Percentiles rank a stretch among this genome's conserved stretches.
These are phyloP conservation scores for Calendula officinalis DNA, from an alignment of 129 eudicot species.

Conservation along the genomic window DNA sequence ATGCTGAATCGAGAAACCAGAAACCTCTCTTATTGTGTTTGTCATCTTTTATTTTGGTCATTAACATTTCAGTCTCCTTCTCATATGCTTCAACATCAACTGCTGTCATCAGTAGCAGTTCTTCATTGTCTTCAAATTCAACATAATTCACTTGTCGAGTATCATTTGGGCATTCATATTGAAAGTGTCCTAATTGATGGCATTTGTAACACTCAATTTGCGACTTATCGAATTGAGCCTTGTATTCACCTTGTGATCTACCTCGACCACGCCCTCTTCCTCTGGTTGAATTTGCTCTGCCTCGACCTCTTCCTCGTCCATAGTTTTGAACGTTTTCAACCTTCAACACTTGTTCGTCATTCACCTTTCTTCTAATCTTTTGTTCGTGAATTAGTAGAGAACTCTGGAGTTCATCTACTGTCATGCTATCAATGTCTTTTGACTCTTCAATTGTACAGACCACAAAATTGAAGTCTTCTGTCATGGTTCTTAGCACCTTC, in stretches of 20 bases:
- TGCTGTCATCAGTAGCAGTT: background rate
- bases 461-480: background rate
- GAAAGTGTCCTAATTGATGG: slow-evolving; percentile 1
- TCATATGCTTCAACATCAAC: background rate
- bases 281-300: background rate
- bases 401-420: background rate
- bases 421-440: background rate
- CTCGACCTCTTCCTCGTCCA: background rate
- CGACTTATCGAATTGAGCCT: slow-evolving; percentile 1
- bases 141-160: background rate
- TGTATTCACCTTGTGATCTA: background rate
- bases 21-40: background rate
- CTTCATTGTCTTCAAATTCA: background rate
- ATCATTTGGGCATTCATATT: background rate
- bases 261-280: slow-evolving; percentile 15
- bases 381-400: background rate
- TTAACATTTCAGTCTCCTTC: background rate
- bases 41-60: background rate
- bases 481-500: slow-evolving; percentile 1
- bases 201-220: slow-evolving; percentile 1
- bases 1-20: background rate
- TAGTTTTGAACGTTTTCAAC: background rate
- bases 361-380: background rate
- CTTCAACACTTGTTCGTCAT: background rate
- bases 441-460: background rate